Percentiles rank a stretch among this genome's conserved stretches.
Conservation (phyloP, 2,329 filamentous ascomycete genomes). For the Microdochium bolleyi region DNA sequence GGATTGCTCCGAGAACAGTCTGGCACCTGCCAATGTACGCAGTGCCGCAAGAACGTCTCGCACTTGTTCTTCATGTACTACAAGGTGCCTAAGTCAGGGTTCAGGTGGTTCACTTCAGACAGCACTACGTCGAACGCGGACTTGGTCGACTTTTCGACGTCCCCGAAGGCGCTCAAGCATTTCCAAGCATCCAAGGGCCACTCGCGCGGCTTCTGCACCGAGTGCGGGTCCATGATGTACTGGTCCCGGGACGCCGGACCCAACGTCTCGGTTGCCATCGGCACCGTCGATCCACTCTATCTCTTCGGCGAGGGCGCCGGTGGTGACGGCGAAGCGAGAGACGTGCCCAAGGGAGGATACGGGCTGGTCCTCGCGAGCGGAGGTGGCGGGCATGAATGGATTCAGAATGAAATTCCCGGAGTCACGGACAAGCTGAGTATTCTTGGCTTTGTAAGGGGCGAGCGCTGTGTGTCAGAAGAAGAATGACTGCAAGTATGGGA, state of each 20-base stretch:
- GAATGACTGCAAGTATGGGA: background rate
- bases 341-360: constrained; percentile 7
- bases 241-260: constrained; percentile 4
- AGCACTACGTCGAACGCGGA: background rate
- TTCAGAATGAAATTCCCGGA: constrained; percentile 8
- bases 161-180: background rate
- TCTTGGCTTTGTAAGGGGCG: background rate
- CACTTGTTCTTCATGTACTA: constrained; percentile 7
- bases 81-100: constrained; percentile 4
- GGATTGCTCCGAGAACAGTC: constrained; percentile 1
- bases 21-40: constrained; percentile 9
- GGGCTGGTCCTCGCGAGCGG: constrained; percentile 5
- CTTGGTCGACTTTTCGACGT: background rate
- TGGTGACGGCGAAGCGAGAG: background rate
- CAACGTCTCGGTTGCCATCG: constrained; percentile 6
- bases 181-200: constrained; percentile 1
- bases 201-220: constrained; percentile 3
- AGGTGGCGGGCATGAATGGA: constrained; percentile 7
- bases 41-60: constrained; percentile 7
- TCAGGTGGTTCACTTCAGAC: constrained; percentile 3
- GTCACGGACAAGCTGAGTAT: constrained; percentile 8
- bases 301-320: constrained; percentile 9
- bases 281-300: constrained; percentile 7
- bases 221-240: constrained; percentile 6
- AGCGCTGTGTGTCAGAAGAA: background rate